These are phyloP conservation scores for Inonotus obliquus DNA, from an alignment of 1,284 basidiomycete genomes.

Conservation along the genomic window DNA sequence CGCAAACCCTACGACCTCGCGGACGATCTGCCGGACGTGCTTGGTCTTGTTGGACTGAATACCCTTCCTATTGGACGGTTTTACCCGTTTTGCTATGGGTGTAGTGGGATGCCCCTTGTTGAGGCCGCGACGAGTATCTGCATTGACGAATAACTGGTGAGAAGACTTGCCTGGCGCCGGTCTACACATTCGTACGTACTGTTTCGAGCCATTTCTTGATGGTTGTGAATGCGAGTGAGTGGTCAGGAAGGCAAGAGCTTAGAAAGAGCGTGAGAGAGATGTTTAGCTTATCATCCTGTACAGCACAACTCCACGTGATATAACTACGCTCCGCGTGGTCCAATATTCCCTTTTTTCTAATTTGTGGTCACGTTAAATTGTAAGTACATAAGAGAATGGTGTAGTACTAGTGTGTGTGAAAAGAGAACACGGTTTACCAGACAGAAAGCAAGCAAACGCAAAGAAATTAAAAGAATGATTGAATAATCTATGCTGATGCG, in stretches of 20 bases:
- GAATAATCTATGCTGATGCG: not conserved
- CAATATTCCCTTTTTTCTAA: too few species aligned
- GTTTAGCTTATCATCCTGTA: constrained; percentile 1
- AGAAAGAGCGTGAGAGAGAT: not conserved
- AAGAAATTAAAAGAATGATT: not conserved
- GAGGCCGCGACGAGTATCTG: constrained; percentile 87
- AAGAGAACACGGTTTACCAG: not conserved
- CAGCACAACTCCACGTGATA: constrained; percentile 2
- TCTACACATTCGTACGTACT: constrained; percentile 39
- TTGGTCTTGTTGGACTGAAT: constrained; percentile 79
- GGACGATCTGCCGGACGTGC: constrained; percentile 87
- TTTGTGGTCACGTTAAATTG: too few species aligned
- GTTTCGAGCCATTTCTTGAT: constrained; percentile 60
- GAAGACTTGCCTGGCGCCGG: not conserved
- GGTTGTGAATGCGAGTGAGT: not conserved
- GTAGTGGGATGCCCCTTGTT: constrained; percentile 96
- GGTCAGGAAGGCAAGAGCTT: not conserved
- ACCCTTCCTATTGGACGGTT: constrained; percentile 94
- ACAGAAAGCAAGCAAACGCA: not conserved
- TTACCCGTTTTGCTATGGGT: constrained; percentile 70
- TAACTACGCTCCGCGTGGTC: too few species aligned
- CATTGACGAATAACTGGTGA: not conserved
- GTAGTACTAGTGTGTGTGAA: not conserved
- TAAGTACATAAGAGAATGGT: too few species aligned
- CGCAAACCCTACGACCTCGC: constrained; percentile 97